A percentile compares a stretch with the other conserved stretches of the same genome.
phyloP scores from a whole-genome alignment of 2,329 filamentous ascomycete genomes.

The Arthroderma sp. region DNA sequence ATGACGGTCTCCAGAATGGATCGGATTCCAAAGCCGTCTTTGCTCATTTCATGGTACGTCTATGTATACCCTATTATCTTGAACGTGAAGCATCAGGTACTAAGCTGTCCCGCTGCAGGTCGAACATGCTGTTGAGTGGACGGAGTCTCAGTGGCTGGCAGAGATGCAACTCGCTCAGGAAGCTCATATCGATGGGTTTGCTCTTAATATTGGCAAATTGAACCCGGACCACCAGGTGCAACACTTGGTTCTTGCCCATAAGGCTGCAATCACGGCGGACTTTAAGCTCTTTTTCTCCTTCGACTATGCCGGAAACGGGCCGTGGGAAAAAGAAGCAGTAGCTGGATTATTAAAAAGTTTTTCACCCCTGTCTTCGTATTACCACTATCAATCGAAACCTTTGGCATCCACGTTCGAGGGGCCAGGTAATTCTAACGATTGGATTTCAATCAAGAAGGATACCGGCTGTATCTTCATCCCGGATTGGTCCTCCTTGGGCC shows the following conservation, averaged over 20 bases:
- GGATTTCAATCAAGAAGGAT: no score
- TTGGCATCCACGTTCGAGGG: no score
- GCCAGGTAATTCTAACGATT: no score
- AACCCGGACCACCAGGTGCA: slow-evolving; percentile 30
- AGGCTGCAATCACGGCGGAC: slow-evolving; percentile 32
- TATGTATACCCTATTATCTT: not conserved
- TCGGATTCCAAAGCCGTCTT: slow-evolving; percentile 12
- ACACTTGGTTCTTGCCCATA: slow-evolving; percentile 37
- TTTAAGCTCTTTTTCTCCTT: slow-evolving; percentile 47
- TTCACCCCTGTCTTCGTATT: no score
- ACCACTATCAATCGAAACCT: no score
- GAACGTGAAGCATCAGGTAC: slow-evolving; percentile 17
- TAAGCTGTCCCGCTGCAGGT: slow-evolving; percentile 11
- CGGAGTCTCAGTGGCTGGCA: slow-evolving; percentile 15
- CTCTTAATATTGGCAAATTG: slow-evolving; percentile 29
- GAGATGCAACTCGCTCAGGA: slow-evolving; percentile 29
- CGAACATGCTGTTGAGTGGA: slow-evolving; percentile 18
- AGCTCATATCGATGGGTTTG: slow-evolving; percentile 27
- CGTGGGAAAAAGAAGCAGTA: no score
- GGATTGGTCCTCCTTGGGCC: no score
- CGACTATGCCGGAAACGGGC: slow-evolving; percentile 24
- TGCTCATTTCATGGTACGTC: slow-evolving; percentile 22
- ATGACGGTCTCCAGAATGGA: no score
- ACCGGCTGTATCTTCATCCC: no score
- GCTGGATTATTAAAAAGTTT: no score